Conservation (phyloP, 495 filamentous ascomycete species). For the Podospora pseudocomata region DNA sequence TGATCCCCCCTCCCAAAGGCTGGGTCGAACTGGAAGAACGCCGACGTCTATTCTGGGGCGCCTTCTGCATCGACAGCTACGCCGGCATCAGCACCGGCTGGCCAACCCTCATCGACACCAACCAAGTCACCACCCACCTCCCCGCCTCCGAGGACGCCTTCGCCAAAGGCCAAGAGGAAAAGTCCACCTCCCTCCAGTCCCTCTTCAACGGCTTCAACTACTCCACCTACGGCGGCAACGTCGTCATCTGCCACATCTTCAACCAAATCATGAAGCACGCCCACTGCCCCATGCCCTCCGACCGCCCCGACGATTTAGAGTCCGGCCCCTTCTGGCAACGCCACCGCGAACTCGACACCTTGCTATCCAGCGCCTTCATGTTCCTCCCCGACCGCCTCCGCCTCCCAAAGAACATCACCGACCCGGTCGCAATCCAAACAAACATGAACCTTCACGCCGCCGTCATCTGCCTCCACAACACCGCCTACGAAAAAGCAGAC, state of each 20-base stretch:
- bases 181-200: constrained; percentile 33
- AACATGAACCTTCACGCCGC: constrained; percentile 46
- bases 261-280: constrained; percentile 41
- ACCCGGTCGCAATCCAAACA: constrained; percentile 39
- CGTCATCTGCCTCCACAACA: constrained; percentile 43
- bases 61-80: constrained; percentile 50
- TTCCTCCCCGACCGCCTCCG: constrained; percentile 42
- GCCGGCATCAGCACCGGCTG: constrained; percentile 47
- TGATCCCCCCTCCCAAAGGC: constrained; percentile 35
- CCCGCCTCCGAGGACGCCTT: constrained; percentile 46
- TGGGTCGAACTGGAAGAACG: constrained; percentile 53
- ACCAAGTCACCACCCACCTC: constrained; percentile 44
- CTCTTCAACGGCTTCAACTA: constrained; percentile 37
- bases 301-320: constrained; percentile 38
- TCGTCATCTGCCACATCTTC: constrained; percentile 42
- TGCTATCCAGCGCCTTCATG: constrained; percentile 45
- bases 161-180: constrained; percentile 31
- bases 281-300: constrained; percentile 37
- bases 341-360: constrained; percentile 46
- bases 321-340: constrained; percentile 44
- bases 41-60: constrained; percentile 50
- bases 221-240: constrained; percentile 39
- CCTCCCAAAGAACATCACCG: constrained; percentile 34
- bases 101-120: constrained; percentile 42
- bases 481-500: constrained; percentile 41